A percentile compares a stretch with the other conserved stretches of the same genome.
phyloP scores from a whole-genome alignment of 2,329 filamentous ascomycete species.

The Fusarium ambrosium region DNA sequence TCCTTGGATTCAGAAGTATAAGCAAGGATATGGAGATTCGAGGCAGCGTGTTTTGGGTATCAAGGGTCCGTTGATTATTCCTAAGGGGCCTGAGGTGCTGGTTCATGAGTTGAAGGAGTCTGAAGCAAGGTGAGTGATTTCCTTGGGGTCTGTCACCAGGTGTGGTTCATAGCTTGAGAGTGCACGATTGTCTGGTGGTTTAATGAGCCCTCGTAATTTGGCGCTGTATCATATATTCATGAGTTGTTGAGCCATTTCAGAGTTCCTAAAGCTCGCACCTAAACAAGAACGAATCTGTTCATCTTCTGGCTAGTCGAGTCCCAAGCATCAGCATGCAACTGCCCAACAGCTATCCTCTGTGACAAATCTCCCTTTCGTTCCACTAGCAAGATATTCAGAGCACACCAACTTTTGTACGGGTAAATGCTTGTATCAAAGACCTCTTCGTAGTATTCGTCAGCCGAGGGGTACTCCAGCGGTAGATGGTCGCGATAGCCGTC shows the following conservation, averaged over 20 bases:
- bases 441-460: background rate
- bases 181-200: too few relatives aligned
- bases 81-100: slow-evolving; percentile 40
- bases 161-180: background rate
- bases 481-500: background rate
- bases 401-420: background rate
- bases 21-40: slow-evolving; percentile 45
- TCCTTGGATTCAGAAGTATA: slow-evolving; percentile 61
- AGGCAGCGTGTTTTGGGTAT: slow-evolving; percentile 46
- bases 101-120: slow-evolving; percentile 24
- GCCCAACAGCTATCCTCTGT: background rate
- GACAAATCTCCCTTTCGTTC: background rate
- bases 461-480: background rate
- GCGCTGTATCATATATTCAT: background rate
- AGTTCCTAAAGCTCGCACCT: background rate
- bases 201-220: background rate
- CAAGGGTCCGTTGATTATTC: slow-evolving; percentile 47
- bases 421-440: background rate
- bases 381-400: background rate
- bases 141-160: too few relatives aligned
- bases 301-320: background rate
- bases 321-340: background rate
- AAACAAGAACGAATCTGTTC: background rate
- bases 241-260: background rate
- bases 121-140: background rate